These are phyloP conservation scores for Dichomitus squalens DNA, from an alignment of 1,284 basidiomycete species.

Conservation along the genomic window DNA sequence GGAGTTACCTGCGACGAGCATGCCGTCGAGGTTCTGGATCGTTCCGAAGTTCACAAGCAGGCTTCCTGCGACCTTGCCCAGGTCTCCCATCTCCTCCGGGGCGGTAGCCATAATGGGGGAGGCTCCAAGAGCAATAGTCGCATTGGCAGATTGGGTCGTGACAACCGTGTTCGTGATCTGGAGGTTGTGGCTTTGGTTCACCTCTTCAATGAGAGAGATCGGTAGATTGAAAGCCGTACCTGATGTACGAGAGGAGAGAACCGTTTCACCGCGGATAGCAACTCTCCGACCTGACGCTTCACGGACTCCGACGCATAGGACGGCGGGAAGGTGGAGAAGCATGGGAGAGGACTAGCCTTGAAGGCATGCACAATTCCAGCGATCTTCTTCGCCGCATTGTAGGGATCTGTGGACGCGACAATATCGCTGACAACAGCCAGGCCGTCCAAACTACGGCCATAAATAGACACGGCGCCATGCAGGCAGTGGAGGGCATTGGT, in stretches of 20 bases:
- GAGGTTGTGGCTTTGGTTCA: not conserved
- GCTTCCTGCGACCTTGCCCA: slow-evolving; percentile 68
- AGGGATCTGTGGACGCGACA: slow-evolving; percentile 68
- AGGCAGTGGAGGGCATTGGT: slow-evolving; percentile 73
- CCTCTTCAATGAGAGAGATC: not conserved
- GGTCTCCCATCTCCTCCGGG: slow-evolving; percentile 81
- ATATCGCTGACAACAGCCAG: slow-evolving; percentile 94
- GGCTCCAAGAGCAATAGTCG: slow-evolving; percentile 86
- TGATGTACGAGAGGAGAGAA: slow-evolving; percentile 80
- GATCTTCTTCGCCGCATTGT: slow-evolving; percentile 54
- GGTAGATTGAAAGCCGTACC: slow-evolving; percentile 41
- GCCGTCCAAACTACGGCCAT: slow-evolving; percentile 68
- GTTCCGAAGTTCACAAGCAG: slow-evolving; percentile 94
- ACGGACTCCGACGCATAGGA: slow-evolving; percentile 35
- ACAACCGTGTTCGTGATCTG: slow-evolving; percentile 94
- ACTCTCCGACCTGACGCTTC: slow-evolving; percentile 37
- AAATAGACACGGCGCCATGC: slow-evolving; percentile 67
- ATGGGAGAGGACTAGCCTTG: slow-evolving; percentile 24
- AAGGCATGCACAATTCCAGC: slow-evolving; percentile 48
- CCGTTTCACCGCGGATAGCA: slow-evolving; percentile 56
- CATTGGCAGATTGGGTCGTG: slow-evolving; percentile 89
- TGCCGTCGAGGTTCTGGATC: slow-evolving; percentile 73
- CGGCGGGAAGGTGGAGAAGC: slow-evolving; percentile 22
- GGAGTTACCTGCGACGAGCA: slow-evolving; percentile 75
- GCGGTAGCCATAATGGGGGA: slow-evolving; percentile 95